These are phyloP conservation scores for Cladophialophora chaetospira DNA, from an alignment of 2,329 filamentous ascomycete species.

Conservation along the genomic window DNA sequence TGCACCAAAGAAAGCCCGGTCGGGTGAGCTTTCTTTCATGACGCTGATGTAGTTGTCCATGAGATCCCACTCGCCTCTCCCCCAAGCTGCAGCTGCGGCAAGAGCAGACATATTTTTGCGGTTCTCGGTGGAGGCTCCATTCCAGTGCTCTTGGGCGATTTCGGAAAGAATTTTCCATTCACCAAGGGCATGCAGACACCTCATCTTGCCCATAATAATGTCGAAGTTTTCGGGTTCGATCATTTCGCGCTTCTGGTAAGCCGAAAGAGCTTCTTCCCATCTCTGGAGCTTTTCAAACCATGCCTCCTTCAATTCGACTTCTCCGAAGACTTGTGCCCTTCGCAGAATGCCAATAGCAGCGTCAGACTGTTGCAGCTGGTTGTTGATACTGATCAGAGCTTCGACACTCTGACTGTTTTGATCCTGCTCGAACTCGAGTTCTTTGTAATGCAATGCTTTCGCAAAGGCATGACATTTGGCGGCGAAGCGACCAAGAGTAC, in stretches of 20 bases:
- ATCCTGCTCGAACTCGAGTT: slow-evolving; percentile 96
- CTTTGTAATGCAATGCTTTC: slow-evolving; percentile 98
- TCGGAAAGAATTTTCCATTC: slow-evolving; percentile 94
- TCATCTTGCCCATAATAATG: slow-evolving; percentile 99
- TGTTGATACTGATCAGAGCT: slow-evolving; percentile 98
- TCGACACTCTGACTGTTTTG: slow-evolving; percentile 95
- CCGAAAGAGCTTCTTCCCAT: slow-evolving; percentile 94
- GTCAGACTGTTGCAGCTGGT: slow-evolving; percentile 97
- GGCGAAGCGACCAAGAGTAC: slow-evolving; percentile 89
- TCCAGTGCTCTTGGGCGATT: slow-evolving; percentile 90
- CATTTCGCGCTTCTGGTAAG: slow-evolving; percentile 83
- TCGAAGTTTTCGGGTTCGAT: slow-evolving; percentile 80
- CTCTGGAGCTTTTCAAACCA: slow-evolving; percentile 99
- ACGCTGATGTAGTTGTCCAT: slow-evolving; percentile 97
- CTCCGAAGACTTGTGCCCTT: slow-evolving; percentile 92
- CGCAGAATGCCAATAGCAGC: slow-evolving; percentile 96
- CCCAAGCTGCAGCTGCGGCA: slow-evolving; percentile 95
- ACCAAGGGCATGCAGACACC: slow-evolving; percentile 91
- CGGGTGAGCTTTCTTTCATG: slow-evolving; percentile 90
- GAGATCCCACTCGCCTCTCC: slow-evolving; percentile 91
- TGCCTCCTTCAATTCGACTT: slow-evolving; percentile 94
- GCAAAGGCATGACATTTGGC: slow-evolving; percentile 97
- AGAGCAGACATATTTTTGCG: slow-evolving; percentile 89
- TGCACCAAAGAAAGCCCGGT: slow-evolving; percentile 95
- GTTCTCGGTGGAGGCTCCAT: slow-evolving; percentile 82